Percentiles rank a stretch among this genome's conserved stretches.
These are phyloP conservation scores for Cucurbita argyrosperma DNA, from an alignment of 306 rosid genomes.

Conservation along the genomic window DNA sequence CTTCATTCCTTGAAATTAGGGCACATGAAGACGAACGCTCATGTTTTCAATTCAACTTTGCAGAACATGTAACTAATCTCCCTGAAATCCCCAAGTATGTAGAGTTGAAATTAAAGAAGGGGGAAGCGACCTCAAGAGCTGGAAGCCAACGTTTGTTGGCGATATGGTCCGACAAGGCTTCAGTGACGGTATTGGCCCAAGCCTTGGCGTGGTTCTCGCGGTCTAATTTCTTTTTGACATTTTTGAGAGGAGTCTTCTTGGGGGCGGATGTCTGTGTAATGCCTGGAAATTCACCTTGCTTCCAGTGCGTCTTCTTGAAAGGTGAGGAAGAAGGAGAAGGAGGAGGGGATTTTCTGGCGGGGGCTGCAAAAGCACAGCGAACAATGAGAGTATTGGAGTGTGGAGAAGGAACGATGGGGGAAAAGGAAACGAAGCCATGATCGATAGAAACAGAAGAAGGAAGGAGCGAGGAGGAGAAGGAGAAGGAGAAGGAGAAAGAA, in stretches of 20 bases:
- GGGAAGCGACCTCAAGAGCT: constrained; percentile 64
- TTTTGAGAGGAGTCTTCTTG: constrained; percentile 53
- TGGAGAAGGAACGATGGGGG: constrained; percentile 7
- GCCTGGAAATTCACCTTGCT: constrained; percentile 70
- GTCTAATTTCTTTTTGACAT: constrained; percentile 66
- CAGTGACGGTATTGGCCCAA: constrained; percentile 88
- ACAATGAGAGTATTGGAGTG: constrained; percentile 13
- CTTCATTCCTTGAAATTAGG: neutral
- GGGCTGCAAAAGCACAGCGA: constrained; percentile 35
- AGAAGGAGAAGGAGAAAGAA: constrained; percentile 29
- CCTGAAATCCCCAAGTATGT: neutral
- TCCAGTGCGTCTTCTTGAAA: constrained; percentile 64
- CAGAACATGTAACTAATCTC: neutral
- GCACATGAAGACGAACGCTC: neutral
- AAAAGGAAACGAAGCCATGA: constrained; percentile 8
- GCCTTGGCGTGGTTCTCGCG: constrained; percentile 59
- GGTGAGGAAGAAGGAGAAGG: constrained; percentile 21
- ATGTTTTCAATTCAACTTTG: neutral
- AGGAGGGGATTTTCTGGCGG: constrained; percentile 18
- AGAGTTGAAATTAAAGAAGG: neutral
- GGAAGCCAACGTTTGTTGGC: constrained; percentile 82
- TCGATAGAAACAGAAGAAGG: constrained; percentile 21
- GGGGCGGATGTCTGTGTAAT: constrained; percentile 24
- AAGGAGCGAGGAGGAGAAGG: constrained; percentile 54
- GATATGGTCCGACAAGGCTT: constrained; percentile 49